Evolutionary conservation across 495 filamentous ascomycete species (phyloP), one percentile per base, ranked within the genome.

Genomic region (Penicillium verhagenii): DNA sequence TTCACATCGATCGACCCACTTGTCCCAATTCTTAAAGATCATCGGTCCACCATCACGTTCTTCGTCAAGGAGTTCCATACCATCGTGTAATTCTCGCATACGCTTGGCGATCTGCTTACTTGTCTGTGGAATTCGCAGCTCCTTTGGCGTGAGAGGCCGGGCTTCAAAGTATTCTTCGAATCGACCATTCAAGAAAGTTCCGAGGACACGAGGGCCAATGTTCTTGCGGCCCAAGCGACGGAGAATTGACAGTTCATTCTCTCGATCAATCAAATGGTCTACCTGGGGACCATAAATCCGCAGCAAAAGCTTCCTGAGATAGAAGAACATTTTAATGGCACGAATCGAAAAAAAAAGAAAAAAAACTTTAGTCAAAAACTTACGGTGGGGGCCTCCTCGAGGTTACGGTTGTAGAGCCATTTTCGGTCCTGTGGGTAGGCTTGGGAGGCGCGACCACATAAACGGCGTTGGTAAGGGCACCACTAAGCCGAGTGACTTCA

Each of bases 41-140:
- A 85, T 85, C 0, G 94, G 87, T 0, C 94, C 94, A 18, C 79
- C 83, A 26, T 88, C 79, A 38, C 83, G 81, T 69, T 99, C 94
- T 43, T 86, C 76, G 11, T 85, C 79, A 0, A 92, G 81, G 14
- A 99, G 78, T 16, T 96, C 89, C 53, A 99, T 87, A 7, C 94
- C 94, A 50, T 95, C 90, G 59, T 99, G 94, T 19, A 99, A 79
- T 71, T 99, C 94, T 54, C 91, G 80, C 90, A 99, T 96, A 35
- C 94, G 86, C 77, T 97, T 99, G n/a, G 94, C 92, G 66, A 99
- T 97, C 59, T 96, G 89, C 61, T 82, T 89, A 33, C 89, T 92
- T 0, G 89, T 96, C 26, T 88, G 87, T 2, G 92, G 87, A 47
- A 86, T 80, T 20, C 90, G 86, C 47, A 99, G 72, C 64, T 96